Base-by-base conservation (phyloP, 495 filamentous ascomycete genomes). In the Penicillium taxi region DNA sequence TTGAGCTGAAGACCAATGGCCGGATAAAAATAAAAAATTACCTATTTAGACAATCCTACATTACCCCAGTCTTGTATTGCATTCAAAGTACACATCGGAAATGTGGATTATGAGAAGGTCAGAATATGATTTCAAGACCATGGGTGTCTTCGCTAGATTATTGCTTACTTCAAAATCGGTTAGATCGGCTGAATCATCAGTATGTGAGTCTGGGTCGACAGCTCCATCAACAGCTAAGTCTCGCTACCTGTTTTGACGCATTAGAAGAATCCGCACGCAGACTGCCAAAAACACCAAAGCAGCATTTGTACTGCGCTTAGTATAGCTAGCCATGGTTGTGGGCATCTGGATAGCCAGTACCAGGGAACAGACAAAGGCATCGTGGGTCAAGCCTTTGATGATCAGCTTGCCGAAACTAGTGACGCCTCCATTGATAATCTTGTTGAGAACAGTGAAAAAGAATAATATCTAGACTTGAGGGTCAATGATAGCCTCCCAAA, bases 381-480 rank as follows among this genome's bases (percentile, higher is more conserved):
- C 50, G 25, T 46, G 19, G 1, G 52, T 54, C 13, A 66, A 30
- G 13, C 62, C 62, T 35, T 58, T 60, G 34, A 66, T 55, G 39
- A 66, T 63, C 9, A 66, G 55, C 17, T 61, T 63, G 40, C 58
- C 50, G 40, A 63, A 66, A 24, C 52, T 63, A 2, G 59, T 53
- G 6, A 62, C 41, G 5, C 56, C 59, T 14, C 62, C 59, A 31
- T 66, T 66, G 41, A 64, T 50, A 5, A 50, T 56, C 41, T 65
- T 60, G 21, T 64, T 59, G n/a, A 54, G 35, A 0, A 66, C 41
- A 9, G 51, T 53, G 32, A 62, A 62, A 12, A 58, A 37, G 38
- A 62, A 62, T n/a, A 61, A 31, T n/a, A 70, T 50, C 65, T 65
- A 72, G 33, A 66, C 58, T 42, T 50, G 41, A 16, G 45, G 41